Base-by-base conservation (phyloP, 805 yeast genomes). In the Suhomyces sp. region DNA sequence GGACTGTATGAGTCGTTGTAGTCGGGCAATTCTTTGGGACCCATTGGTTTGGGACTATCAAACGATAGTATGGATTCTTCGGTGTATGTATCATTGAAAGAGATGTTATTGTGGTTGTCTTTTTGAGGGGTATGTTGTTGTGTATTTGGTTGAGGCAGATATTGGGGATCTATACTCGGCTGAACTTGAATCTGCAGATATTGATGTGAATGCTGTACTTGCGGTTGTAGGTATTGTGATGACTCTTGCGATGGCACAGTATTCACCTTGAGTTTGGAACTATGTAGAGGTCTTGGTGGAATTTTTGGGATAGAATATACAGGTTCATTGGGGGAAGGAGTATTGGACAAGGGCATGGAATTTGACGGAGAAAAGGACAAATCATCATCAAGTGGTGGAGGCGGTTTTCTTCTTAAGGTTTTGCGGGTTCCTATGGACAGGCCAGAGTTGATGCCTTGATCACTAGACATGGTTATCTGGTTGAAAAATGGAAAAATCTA, bases 11-110 rank as follows among this genome's bases (percentile, higher is more conserved):
- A 31, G 20, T 20, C 32, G 15, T 54, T 54, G 36, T 65, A 66
- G 12, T 60, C 64, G 4, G 68, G 63, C 15, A 67, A 44, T 27
- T 56, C 62, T 44, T 60, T 58, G 2, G 72, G 72, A 1, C 72
- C 72, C 54, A 54, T 64, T 2, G 65, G 71, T 27, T 55, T 55
- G 12, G 68, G 65, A 24, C 63, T 58, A 4, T 58, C 65, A 33
- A 39, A 43, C 13, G 59, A 53, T 23, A 45, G 28, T 24, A 47
- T 46, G 17, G 63, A 43, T 14, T 53, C 60, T 16, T 55, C 56
- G n/a, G 38, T 39, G n/a, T 19, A 14, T 16, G 35, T 14, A 17
- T 21, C 27, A 10, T 28, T 9, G 31, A 11, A 25, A 20, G 19
- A 15, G 15, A 12, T 19, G 15, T 20, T 13, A 21, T 23, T 13